Evolutionary conservation across 1,284 basidiomycete species (phyloP).

Genomic region (Cutaneotrichosporon sp.): DNA sequence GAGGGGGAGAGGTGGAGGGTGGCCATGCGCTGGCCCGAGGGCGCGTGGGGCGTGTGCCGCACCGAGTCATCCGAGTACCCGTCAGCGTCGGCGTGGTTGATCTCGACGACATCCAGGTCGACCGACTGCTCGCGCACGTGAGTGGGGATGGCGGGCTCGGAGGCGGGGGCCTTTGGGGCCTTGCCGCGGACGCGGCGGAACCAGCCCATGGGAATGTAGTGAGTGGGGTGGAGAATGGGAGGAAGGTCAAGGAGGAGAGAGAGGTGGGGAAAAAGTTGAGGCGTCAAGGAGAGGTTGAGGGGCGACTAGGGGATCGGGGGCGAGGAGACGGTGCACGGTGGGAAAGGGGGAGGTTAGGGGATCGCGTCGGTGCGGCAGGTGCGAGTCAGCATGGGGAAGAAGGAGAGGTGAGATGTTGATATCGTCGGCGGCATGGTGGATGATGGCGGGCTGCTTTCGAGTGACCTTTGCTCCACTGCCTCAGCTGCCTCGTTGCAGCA

Average conservation of each 20-base stretch:
- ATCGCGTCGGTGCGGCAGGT: neutral
- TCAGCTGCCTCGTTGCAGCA: no score
- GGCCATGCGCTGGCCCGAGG: neutral
- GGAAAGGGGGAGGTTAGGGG: neutral
- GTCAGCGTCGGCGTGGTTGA: constrained; percentile 4
- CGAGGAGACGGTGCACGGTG: neutral
- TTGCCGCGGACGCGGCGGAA: constrained; percentile 11
- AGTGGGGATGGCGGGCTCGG: constrained; percentile 10
- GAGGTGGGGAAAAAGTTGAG: neutral
- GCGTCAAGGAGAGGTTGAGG: neutral
- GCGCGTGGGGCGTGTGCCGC: neutral
- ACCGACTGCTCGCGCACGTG: neutral
- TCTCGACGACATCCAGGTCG: constrained; percentile 11
- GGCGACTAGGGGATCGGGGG: neutral
- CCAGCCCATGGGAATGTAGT: constrained; percentile 5
- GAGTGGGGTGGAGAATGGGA: neutral
- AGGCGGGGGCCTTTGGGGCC: constrained; percentile 7
- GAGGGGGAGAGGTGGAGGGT: constrained; percentile 27
- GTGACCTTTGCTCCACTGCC: no score
- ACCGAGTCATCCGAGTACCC: constrained; percentile 4
- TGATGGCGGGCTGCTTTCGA: no score
- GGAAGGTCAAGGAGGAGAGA: neutral
- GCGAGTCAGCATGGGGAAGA: neutral
- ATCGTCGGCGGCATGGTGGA: no score
- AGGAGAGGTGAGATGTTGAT: neutral